Evolutionary conservation across 192 early-diverging fungal genomes (phyloP).

Genomic region (Backusella circina): DNA sequence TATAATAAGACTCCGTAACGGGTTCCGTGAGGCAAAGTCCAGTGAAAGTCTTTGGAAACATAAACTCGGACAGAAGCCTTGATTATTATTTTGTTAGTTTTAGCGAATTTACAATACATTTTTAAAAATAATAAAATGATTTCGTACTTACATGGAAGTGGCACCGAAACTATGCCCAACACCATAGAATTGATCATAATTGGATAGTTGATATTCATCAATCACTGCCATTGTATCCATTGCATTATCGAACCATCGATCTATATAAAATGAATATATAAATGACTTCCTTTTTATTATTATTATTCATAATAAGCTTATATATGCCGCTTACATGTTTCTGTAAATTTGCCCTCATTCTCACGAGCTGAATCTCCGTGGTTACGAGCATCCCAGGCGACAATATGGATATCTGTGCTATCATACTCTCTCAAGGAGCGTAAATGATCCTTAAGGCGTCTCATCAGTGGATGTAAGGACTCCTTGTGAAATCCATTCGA

Average conservation of each 20-base stretch:
- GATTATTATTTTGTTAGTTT: background rate
- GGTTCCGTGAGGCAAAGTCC: conserved; percentile 6
- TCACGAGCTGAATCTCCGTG: conserved; percentile 55
- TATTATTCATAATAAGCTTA: background rate
- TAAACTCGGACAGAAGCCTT: conserved; percentile 18
- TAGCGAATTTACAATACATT: background rate
- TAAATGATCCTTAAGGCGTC: conserved; percentile 21
- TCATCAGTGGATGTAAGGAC: conserved; percentile 49
- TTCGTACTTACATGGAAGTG: conserved; percentile 19
- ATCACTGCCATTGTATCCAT: conserved; percentile 46
- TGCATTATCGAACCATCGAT: conserved; percentile 50
- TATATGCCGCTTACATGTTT: background rate
- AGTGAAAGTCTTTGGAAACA: conserved; percentile 13
- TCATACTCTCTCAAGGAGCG: background rate
- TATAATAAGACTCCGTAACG: conserved; percentile 3
- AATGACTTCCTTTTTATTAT: background rate
- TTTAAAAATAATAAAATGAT: too few relatives aligned
- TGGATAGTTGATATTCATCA: conserved; percentile 32
- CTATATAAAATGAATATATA: conserved; percentile 17
- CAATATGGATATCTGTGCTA: conserved; percentile 31
- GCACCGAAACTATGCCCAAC: conserved; percentile 58
- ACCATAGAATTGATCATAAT: conserved; percentile 35
- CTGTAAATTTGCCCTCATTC: conserved; percentile 31
- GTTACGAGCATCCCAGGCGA: conserved; percentile 50
- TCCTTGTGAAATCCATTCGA: conserved; percentile 63